Conservation (phyloP, 2,329 filamentous ascomycete genomes). For the Massarina eburnea region DNA sequence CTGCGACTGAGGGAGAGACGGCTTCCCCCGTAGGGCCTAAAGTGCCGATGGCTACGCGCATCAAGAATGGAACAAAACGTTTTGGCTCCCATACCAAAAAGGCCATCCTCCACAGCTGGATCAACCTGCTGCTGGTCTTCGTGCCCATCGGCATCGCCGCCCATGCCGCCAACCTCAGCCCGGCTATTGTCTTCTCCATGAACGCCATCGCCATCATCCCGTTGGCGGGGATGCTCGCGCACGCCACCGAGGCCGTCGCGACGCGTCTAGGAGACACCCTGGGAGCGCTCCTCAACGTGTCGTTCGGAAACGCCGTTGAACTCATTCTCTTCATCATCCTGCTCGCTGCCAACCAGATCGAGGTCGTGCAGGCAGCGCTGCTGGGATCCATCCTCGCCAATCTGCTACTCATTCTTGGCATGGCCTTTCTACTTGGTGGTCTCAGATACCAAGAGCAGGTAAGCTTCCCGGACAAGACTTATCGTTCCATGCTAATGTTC, state of each 20-base stretch:
- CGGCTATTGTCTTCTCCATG: constrained; percentile 53
- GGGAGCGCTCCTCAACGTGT: constrained; percentile 54
- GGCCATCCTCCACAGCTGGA: constrained; percentile 71
- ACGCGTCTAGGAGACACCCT: constrained; percentile 51
- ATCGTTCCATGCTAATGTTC: constrained; percentile 13
- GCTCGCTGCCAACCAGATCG: constrained; percentile 69
- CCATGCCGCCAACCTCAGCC: constrained; percentile 47
- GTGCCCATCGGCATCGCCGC: constrained; percentile 75
- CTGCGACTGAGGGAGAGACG: constrained; percentile 52
- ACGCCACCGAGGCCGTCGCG: constrained; percentile 54
- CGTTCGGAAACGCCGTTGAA: constrained; percentile 56
- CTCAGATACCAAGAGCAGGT: constrained; percentile 85
- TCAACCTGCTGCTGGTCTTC: constrained; percentile 76
- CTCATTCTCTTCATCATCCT: constrained; percentile 53
- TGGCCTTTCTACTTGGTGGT: constrained; percentile 86
- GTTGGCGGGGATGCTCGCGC: constrained; percentile 51
- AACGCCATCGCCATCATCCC: constrained; percentile 56
- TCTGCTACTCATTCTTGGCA: constrained; percentile 83
- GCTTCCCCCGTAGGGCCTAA: constrained; percentile 56
- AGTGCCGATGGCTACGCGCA: constrained; percentile 51
- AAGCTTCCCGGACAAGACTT: constrained; percentile 17
- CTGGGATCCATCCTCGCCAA: constrained; percentile 90
- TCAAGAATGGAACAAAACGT: constrained; percentile 53
- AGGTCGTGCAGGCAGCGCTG: constrained; percentile 87
- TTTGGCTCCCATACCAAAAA: constrained; percentile 59